Conservation (phyloP, 768 basidiomycete species). For the Wakefieldia striispora region DNA sequence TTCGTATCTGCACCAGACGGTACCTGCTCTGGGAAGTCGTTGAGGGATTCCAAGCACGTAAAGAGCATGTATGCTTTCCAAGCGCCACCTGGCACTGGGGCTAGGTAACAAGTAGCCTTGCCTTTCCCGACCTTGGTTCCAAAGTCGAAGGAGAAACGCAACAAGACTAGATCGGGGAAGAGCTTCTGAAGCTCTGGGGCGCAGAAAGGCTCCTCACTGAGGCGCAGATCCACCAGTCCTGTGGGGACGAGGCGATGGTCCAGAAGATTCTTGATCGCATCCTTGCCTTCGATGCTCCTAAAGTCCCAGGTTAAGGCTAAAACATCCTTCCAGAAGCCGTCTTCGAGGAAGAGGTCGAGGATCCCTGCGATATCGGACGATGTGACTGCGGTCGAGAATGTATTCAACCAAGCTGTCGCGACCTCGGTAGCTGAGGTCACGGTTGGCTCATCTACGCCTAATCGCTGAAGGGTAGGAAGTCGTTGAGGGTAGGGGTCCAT, state of each 20-base stretch:
- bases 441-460: conserved; percentile 24
- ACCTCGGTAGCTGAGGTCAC: conserved; percentile 17
- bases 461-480: conserved; percentile 29
- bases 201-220: conserved; percentile 23
- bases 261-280: conserved; percentile 39
- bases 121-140: conserved; percentile 47
- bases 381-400: conserved; percentile 22
- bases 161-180: conserved; percentile 56
- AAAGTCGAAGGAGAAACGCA: conserved; percentile 57
- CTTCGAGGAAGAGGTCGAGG: conserved; percentile 28
- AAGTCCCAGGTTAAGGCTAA: conserved; percentile 57
- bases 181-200: conserved; percentile 36
- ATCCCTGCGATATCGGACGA: conserved; percentile 15
- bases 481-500: conserved; percentile 25
- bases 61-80: conserved; percentile 65
- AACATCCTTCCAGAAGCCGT: conserved; percentile 51
- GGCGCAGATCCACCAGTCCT: conserved; percentile 14
- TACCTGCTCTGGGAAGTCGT: conserved; percentile 52
- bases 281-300: conserved; percentile 43
- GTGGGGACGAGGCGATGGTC: conserved; percentile 35
- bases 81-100: conserved; percentile 37
- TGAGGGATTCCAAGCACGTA: conserved; percentile 59
- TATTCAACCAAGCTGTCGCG: conserved; percentile 25
- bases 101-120: conserved; percentile 52
- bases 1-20: neutral